A percentile compares a stretch with the other conserved stretches of the same genome.
Evolutionary conservation across 1,284 basidiomycete species (phyloP).

Genomic region (Gymnopus androsaceus): DNA sequence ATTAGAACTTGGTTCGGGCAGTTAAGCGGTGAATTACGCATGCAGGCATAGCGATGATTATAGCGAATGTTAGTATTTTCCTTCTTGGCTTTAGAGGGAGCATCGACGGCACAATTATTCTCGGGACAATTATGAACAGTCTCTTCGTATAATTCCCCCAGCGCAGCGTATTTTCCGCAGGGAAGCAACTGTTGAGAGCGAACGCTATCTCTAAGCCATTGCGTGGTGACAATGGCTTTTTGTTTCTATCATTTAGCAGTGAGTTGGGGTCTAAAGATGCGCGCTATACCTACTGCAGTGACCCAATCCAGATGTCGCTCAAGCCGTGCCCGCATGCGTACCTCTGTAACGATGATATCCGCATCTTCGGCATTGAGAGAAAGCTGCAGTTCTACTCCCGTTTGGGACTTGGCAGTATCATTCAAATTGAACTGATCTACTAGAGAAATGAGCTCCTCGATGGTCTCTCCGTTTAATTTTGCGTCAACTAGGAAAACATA

Average conservation of each 20-base stretch:
- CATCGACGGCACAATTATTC: slow-evolving; percentile 18
- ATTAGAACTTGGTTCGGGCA: slow-evolving; percentile 67
- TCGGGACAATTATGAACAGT: slow-evolving; percentile 47
- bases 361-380: slow-evolving; percentile 48
- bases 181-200: slow-evolving; percentile 44
- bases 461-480: slow-evolving; percentile 48
- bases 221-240: slow-evolving; percentile 65
- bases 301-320: slow-evolving; percentile 68
- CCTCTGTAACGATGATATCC: slow-evolving; percentile 64
- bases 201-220: slow-evolving; percentile 66
- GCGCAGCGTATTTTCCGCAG: slow-evolving; percentile 54
- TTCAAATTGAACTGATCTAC: slow-evolving; percentile 46
- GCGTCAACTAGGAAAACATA: slow-evolving; percentile 60
- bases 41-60: slow-evolving; percentile 55
- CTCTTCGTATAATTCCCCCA: slow-evolving; percentile 49
- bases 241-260: slow-evolving; percentile 43
- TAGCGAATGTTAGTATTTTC: slow-evolving; percentile 33
- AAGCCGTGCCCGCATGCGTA: slow-evolving; percentile 65
- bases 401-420: slow-evolving; percentile 2
- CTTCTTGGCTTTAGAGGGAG: slow-evolving; percentile 18
- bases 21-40: slow-evolving; percentile 60
- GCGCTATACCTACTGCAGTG: slow-evolving; percentile 52
- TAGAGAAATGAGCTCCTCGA: slow-evolving; percentile 50
- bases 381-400: slow-evolving; percentile 27
- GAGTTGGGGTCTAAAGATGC: neutral